These are phyloP conservation scores for Coemansia furcata DNA, from an alignment of 192 early-diverging fungal species.

Conservation along the genomic window DNA sequence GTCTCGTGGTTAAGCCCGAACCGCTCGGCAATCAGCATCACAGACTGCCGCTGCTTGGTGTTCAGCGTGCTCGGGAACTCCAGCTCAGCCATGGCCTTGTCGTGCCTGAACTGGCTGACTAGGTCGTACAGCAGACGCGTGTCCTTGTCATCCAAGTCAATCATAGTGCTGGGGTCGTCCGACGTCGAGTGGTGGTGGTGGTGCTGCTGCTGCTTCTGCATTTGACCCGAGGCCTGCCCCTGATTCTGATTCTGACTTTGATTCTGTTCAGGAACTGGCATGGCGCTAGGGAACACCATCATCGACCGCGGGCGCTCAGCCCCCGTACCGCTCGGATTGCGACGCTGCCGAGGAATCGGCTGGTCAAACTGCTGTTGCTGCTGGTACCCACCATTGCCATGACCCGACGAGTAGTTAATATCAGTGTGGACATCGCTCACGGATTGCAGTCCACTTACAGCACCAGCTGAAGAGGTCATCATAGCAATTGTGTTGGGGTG, in stretches of 20 bases:
- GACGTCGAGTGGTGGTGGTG: conserved; percentile 8
- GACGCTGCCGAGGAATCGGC: conserved; percentile 42
- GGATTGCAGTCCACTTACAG: background rate
- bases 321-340: conserved; percentile 26
- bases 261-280: conserved; percentile 32
- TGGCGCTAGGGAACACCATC: conserved; percentile 48
- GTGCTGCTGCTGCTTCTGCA: conserved; percentile 20
- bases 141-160: conserved; percentile 71
- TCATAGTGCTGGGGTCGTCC: conserved; percentile 23
- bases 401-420: background rate
- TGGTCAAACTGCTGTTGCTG: conserved; percentile 38
- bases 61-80: conserved; percentile 62
- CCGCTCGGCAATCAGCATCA: conserved; percentile 71
- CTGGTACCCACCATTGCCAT: background rate
- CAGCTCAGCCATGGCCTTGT: conserved; percentile 63
- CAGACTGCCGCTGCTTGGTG: conserved; percentile 58
- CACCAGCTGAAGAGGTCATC: conserved; percentile 38
- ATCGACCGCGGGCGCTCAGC: conserved; percentile 42
- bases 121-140: conserved; percentile 70
- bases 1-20: conserved; percentile 59
- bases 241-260: background rate
- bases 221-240: background rate
- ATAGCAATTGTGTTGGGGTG: conserved; percentile 58
- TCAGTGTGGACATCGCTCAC: conserved; percentile 2
- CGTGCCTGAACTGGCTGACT: conserved; percentile 69